Base-by-base conservation (phyloP, 1,139 yeast species). In the Geotrichum carabidarum region DNA sequence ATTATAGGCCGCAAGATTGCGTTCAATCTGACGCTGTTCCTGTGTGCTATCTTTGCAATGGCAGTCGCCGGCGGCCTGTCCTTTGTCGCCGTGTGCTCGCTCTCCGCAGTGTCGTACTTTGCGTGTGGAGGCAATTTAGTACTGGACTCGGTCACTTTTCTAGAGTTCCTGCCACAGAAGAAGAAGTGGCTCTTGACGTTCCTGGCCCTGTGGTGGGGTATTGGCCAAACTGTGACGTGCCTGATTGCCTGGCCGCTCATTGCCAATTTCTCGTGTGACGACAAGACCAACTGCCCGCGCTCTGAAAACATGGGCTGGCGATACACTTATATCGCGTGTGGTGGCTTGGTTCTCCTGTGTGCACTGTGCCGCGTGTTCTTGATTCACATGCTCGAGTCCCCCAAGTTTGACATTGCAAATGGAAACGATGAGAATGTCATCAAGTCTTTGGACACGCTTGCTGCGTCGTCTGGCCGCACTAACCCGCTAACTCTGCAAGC, bases 181-280 rank as follows among this genome's bases (percentile, higher is more conserved):
- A 70, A 76, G 60, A 82, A 80, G 62, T 80, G 77, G 75, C 67
- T 82, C 57, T 72, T 80, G 53, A 80, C 84, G 0, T 70, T 79
- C 38, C 74, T 81, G 72, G 84, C 86, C 7, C 70, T 74, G 32
- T 81, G 79, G 72, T 82, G 86, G 85, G 84, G 83, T 56, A 66
- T 82, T 51, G 86, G 86, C 43, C 84, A 81, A 66, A 77, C 83
- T 0, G 69, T 81, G 48, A 78, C 83, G 8, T 73, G 73, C 30
- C 70, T 79, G n/a, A 63, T 80, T 43, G 78, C 82, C 5, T 81
- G 83, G 81, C 83, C 81, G 0, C 77, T 80, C 53, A 68, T 81
- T 54, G 77, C 81, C 34, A 74, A 74, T 55, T 70, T 71, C 58
- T 73, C 79, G 12, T 81, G 86, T 68, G 61, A 65, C 0, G 60